Percentiles rank a stretch among this genome's conserved stretches.
Evolutionary conservation across 2,329 filamentous ascomycete genomes (phyloP).

Genomic region (Lachnellula occidentalis): DNA sequence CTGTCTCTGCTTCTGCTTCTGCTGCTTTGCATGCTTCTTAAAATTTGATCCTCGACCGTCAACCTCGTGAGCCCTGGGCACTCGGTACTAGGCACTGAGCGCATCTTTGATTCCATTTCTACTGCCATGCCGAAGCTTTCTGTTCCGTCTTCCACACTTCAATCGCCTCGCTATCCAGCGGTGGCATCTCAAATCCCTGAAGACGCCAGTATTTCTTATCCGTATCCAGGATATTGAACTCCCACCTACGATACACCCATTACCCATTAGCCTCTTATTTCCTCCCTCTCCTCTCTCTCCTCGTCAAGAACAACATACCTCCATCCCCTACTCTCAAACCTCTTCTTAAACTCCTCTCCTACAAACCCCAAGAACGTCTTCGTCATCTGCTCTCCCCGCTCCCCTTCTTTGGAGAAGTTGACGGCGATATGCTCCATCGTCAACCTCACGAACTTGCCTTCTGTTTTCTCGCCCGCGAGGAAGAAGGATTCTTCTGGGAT

Average conservation of each 20-base stretch:
- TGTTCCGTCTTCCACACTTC: conserved; percentile 10
- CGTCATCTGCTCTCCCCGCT: not conserved
- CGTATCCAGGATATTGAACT: conserved; percentile 14
- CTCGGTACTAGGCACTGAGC: too few species aligned
- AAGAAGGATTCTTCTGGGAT: conserved; percentile 12
- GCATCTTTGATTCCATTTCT: too few species aligned
- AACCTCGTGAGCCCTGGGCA: too few species aligned
- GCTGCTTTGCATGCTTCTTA: too few species aligned
- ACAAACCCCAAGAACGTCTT: conserved; percentile 13
- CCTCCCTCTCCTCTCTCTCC: not conserved
- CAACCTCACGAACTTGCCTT: conserved; percentile 18
- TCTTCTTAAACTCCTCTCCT: conserved; percentile 11
- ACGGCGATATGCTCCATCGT: conserved; percentile 20
- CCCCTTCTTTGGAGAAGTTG: conserved; percentile 7
- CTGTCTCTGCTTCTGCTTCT: too few species aligned
- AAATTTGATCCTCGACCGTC: too few species aligned
- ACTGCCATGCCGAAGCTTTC: not conserved
- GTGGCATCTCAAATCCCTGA: conserved; percentile 15
- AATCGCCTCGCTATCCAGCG: conserved; percentile 14
- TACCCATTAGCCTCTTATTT: not conserved
- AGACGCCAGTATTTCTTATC: conserved; percentile 16
- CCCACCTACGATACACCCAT: conserved; percentile 10
- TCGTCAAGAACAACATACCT: conserved; percentile 9
- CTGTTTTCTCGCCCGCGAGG: conserved; percentile 8
- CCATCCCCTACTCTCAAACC: conserved; percentile 18